Percentiles rank a stretch among this genome's conserved stretches.
These are phyloP conservation scores for Rubroboletus satanas DNA, from an alignment of 768 basidiomycete genomes.

Conservation along the genomic window DNA sequence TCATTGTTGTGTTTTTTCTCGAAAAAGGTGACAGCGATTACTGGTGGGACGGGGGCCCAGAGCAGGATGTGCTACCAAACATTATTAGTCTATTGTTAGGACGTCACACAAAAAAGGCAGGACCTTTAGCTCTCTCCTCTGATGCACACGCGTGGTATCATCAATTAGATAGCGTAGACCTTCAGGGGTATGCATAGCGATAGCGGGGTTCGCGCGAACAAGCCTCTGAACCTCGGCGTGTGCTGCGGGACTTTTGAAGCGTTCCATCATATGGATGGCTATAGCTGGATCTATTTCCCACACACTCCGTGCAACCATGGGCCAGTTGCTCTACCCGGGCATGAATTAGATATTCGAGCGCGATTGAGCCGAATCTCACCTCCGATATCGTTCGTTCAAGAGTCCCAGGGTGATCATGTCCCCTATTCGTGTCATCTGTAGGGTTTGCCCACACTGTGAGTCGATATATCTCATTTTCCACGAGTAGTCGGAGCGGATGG, in stretches of 20 bases:
- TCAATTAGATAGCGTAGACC: constrained; percentile 79
- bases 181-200: constrained; percentile 73
- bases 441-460: constrained; percentile 91
- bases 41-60: constrained; percentile 85
- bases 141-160: constrained; percentile 53
- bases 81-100: background rate
- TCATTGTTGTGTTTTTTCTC: constrained; percentile 81
- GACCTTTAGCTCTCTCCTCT: constrained; percentile 75
- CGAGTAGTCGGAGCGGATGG: constrained; percentile 73
- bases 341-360: constrained; percentile 2
- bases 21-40: constrained; percentile 79
- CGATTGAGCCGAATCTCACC: constrained; percentile 37
- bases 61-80: constrained; percentile 69
- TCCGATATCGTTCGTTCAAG: constrained; percentile 59
- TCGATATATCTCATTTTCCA: constrained; percentile 87
- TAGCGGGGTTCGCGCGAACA: constrained; percentile 66
- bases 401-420: constrained; percentile 53
- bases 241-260: constrained; percentile 69
- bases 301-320: constrained; percentile 58
- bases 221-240: constrained; percentile 71
- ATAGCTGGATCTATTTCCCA: constrained; percentile 86
- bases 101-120: constrained; percentile 5
- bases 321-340: constrained; percentile 55
- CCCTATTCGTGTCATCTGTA: constrained; percentile 67
- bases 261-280: constrained; percentile 79